These are phyloP conservation scores for Arabis hirsuta DNA, from an alignment of 345 rosid genomes.

Conservation along the genomic window DNA sequence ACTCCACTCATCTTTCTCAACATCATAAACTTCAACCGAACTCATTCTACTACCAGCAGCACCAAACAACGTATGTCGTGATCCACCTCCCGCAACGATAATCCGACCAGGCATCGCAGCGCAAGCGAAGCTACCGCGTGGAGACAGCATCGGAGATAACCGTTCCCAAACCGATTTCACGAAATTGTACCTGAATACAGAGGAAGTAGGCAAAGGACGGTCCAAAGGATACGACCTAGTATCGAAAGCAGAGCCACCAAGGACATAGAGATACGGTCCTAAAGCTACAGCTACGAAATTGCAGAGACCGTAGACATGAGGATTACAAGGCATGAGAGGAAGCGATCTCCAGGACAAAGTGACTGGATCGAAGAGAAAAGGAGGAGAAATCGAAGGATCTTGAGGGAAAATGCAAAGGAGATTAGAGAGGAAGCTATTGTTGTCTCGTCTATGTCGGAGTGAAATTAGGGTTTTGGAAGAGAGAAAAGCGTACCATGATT, in stretches of 20 bases:
- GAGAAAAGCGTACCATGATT: conserved; percentile 74
- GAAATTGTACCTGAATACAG: conserved; percentile 71
- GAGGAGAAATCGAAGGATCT: conserved; percentile 80
- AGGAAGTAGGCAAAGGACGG: conserved; percentile 72
- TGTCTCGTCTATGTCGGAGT: conserved; percentile 52
- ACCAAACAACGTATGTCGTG: conserved; percentile 75
- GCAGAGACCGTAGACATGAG: conserved; percentile 81
- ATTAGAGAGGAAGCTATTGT: conserved; percentile 46
- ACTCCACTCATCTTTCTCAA: conserved; percentile 73
- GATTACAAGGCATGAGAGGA: conserved; percentile 83
- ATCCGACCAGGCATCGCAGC: conserved; percentile 60
- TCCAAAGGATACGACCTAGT: conserved; percentile 84
- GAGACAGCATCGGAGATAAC: conserved; percentile 75
- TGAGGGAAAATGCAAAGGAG: conserved; percentile 87
- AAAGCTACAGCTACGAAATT: conserved; percentile 78
- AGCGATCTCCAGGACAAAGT: conserved; percentile 74
- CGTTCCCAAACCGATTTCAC: conserved; percentile 62
- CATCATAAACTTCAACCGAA: conserved; percentile 77
- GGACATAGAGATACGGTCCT: conserved; percentile 66
- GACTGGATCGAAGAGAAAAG: conserved; percentile 76
- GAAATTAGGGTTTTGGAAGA: conserved; percentile 68
- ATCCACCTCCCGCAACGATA: conserved; percentile 89
- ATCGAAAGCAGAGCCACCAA: conserved; percentile 90
- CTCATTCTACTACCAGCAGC: conserved; percentile 90
- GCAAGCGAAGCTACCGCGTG: conserved; percentile 94